Conservation (phyloP, 768 basidiomycete species). For the Crepidotus variabilis region DNA sequence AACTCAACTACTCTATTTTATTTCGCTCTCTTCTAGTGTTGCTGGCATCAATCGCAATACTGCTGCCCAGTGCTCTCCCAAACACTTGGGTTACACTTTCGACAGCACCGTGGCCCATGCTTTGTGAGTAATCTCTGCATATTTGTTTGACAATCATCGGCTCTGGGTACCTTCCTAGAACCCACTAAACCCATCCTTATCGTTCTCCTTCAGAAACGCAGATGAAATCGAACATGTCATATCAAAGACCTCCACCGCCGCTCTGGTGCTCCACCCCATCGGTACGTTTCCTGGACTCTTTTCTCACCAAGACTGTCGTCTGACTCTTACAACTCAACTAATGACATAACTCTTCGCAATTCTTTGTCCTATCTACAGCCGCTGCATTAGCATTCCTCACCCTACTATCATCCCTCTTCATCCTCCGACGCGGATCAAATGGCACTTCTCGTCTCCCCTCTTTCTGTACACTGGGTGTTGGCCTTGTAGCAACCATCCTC, state of each 20-base stretch:
- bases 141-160: constrained; percentile 10
- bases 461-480: constrained; percentile 32
- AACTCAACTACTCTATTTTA: constrained; percentile 1
- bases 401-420: constrained; percentile 42
- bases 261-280: constrained; percentile 52
- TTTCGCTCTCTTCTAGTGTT: constrained; percentile 27
- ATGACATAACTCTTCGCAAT: background rate
- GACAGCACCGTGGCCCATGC: constrained; percentile 43
- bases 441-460: constrained; percentile 34
- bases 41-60: constrained; percentile 35
- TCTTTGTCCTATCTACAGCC: constrained; percentile 28
- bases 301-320: background rate
- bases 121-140: constrained; percentile 29
- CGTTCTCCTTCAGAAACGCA: constrained; percentile 25
- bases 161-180: too few species aligned
- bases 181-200: background rate
- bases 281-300: constrained; percentile 25
- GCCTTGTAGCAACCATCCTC: constrained; percentile 37
- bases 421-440: constrained; percentile 35
- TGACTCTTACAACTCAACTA: background rate
- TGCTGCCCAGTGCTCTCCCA: constrained; percentile 40
- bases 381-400: constrained; percentile 49
- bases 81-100: constrained; percentile 52
- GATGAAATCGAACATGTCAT: constrained; percentile 35
- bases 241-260: constrained; percentile 40